Evolutionary conservation across 2,329 filamentous ascomycete species (phyloP).

Genomic region (Samsoniella hepiali): DNA sequence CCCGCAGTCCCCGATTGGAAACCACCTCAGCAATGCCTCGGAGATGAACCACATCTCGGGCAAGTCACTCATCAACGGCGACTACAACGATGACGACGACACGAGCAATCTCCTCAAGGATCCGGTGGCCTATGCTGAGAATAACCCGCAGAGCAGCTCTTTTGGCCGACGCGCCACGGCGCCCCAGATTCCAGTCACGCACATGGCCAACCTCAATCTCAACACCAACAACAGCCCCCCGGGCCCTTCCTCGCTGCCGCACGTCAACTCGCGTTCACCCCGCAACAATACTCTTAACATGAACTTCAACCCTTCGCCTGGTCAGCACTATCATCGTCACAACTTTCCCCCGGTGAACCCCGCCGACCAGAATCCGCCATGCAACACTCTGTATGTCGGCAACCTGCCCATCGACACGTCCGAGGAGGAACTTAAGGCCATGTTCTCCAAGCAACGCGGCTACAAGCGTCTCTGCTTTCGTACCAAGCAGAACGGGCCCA

Average conservation of each 20-base stretch:
- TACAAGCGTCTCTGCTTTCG: slow-evolving; percentile 95
- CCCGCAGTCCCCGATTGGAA: slow-evolving; percentile 69
- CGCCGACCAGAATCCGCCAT: slow-evolving; percentile 93
- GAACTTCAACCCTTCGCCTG: slow-evolving; percentile 34
- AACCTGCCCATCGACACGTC: slow-evolving; percentile 90
- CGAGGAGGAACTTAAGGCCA: slow-evolving; percentile 89
- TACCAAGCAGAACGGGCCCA: slow-evolving; percentile 91
- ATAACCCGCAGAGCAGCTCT: slow-evolving; percentile 24
- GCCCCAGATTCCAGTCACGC: slow-evolving; percentile 65
- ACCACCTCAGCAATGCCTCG: slow-evolving; percentile 49
- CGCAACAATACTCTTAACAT: slow-evolving; percentile 37
- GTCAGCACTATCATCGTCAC: slow-evolving; percentile 56
- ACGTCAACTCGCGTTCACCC: slow-evolving; percentile 54
- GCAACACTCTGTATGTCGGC: slow-evolving; percentile 97
- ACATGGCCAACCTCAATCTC: slow-evolving; percentile 68
- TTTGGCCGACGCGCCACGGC: slow-evolving; percentile 66
- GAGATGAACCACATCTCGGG: slow-evolving; percentile 59
- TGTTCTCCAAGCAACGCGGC: slow-evolving; percentile 89
- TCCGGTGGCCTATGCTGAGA: slow-evolving; percentile 70
- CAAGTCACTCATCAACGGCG: slow-evolving; percentile 70
- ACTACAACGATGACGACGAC: slow-evolving; percentile 63
- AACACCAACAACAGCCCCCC: slow-evolving; percentile 54
- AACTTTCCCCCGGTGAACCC: slow-evolving; percentile 86
- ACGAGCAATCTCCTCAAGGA: slow-evolving; percentile 70
- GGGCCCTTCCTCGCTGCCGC: slow-evolving; percentile 53